Evolutionary conservation across 78 protist species (phyloP).

Genomic region (Dictyostelium discoideum): DNA sequence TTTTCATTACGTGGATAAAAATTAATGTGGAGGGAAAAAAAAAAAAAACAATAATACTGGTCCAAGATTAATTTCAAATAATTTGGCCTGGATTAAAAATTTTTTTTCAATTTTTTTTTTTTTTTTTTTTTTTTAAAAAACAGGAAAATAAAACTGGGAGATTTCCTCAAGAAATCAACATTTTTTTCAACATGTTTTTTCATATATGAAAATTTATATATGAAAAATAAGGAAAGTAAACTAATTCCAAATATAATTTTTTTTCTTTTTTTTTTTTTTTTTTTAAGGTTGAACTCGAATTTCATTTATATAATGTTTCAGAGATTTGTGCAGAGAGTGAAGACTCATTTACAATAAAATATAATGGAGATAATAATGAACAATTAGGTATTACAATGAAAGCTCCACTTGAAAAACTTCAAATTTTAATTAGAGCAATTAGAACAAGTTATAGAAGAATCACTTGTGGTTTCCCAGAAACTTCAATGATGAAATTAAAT

Average conservation of each 20-base stretch:
- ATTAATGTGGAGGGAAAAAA: neutral
- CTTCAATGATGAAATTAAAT: constrained; percentile 20
- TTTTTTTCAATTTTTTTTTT: neutral
- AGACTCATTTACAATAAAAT: constrained; percentile 27
- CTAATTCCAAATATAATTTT: too few relatives aligned
- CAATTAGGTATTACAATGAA: constrained; percentile 37
- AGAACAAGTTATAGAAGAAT: constrained; percentile 69
- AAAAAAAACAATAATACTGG: neutral
- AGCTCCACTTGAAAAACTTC: constrained; percentile 51
- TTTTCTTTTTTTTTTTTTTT: neutral
- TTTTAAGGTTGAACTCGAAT: constrained; percentile 54
- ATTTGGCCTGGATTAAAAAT: neutral
- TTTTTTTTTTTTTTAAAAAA: neutral
- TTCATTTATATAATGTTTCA: constrained; percentile 53
- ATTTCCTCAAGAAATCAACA: neutral
- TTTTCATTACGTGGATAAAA: neutral
- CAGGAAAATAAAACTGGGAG: neutral
- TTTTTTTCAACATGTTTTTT: neutral
- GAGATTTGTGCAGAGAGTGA: constrained; percentile 26
- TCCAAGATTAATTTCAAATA: neutral
- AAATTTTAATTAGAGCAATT: constrained; percentile 24
- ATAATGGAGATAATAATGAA: constrained; percentile 11
- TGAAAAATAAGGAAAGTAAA: neutral
- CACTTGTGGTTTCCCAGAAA: constrained; percentile 45
- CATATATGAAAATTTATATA: neutral